Conservation (phyloP, 1,139 yeast genomes). For the Scheffersomyces parashehatae region DNA sequence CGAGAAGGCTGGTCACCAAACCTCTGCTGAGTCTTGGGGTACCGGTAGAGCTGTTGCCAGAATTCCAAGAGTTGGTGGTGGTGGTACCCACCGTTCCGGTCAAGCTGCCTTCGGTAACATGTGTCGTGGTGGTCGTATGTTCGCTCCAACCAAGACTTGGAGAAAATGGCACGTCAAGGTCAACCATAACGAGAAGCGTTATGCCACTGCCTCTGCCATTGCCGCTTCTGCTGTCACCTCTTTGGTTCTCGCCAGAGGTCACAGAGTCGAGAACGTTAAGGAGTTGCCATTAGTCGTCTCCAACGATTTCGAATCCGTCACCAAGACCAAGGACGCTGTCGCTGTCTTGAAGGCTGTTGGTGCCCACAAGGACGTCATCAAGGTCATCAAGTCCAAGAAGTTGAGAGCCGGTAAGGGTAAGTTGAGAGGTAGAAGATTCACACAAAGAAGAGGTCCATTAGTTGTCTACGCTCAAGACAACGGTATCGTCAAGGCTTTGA, state of each 20-base stretch:
- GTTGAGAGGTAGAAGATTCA: conserved; percentile 99
- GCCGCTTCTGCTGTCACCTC: conserved; percentile 99
- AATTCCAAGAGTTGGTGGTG: conserved; percentile 99
- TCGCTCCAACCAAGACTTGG: conserved; percentile 99
- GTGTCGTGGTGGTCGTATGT: conserved; percentile 99
- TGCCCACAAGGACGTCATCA: conserved; percentile 97
- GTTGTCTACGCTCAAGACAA: conserved; percentile 98
- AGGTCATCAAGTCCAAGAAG: conserved; percentile 98
- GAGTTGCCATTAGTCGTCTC: conserved; percentile 98
- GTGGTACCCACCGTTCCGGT: conserved; percentile 99
- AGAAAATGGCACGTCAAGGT: conserved; percentile 99
- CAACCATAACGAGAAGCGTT: conserved; percentile 99
- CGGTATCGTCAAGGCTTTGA: conserved; percentile 97
- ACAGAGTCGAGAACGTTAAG: conserved; percentile 97
- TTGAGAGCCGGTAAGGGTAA: conserved; percentile 99
- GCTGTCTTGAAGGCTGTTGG: conserved; percentile 98
- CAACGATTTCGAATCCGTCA: conserved; percentile 86
- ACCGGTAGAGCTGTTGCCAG: conserved; percentile 99
- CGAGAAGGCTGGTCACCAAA: conserved; percentile 99
- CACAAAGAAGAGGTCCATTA: conserved; percentile 99
- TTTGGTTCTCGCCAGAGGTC: conserved; percentile 99
- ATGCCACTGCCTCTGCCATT: conserved; percentile 99
- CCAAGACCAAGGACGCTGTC: conserved; percentile 98
- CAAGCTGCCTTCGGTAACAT: conserved; percentile 99
- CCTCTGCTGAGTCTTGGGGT: conserved; percentile 99